Percentiles rank a stretch among this genome's conserved stretches.
Conservation (phyloP, 208 protist genomes). For the Sergeia podlipaevii region DNA sequence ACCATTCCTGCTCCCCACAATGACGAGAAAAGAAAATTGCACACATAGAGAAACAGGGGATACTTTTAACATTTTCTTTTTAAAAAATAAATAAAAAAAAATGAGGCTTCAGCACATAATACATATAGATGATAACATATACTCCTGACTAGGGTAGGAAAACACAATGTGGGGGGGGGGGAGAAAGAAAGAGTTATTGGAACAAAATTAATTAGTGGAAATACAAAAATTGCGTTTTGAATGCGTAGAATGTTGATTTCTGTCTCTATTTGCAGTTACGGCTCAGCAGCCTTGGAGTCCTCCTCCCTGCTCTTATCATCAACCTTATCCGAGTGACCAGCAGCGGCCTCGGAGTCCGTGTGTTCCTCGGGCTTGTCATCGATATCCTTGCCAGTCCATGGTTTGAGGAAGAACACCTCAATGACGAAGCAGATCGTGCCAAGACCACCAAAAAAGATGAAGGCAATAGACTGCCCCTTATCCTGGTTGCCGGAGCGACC, state of each 20-base stretch:
- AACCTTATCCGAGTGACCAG: background rate
- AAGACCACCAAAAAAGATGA: conserved; percentile 82
- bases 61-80: background rate
- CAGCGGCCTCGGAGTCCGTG: too few relatives aligned
- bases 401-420: conserved; percentile 71
- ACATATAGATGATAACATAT: background rate
- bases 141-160: background rate
- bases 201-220: conserved; percentile 9
- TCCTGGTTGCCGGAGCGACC: conserved; percentile 77
- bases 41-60: too few relatives aligned
- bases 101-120: background rate
- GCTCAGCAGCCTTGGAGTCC: background rate
- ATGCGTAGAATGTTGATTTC: background rate
- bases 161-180: background rate
- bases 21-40: too few relatives aligned
- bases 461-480: conserved; percentile 82
- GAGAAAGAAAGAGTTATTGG: conserved; percentile 9
- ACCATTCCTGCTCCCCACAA: too few relatives aligned
- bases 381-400: conserved; percentile 44
- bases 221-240: background rate
- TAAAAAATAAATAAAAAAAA: conserved; percentile 12
- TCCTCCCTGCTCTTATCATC: background rate
- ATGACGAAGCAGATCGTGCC: conserved; percentile 69
- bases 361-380: too few relatives aligned
- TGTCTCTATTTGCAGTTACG: background rate